Base-by-base conservation (phyloP, 306 rosid species). In the Crataegus laevigata region DNA sequence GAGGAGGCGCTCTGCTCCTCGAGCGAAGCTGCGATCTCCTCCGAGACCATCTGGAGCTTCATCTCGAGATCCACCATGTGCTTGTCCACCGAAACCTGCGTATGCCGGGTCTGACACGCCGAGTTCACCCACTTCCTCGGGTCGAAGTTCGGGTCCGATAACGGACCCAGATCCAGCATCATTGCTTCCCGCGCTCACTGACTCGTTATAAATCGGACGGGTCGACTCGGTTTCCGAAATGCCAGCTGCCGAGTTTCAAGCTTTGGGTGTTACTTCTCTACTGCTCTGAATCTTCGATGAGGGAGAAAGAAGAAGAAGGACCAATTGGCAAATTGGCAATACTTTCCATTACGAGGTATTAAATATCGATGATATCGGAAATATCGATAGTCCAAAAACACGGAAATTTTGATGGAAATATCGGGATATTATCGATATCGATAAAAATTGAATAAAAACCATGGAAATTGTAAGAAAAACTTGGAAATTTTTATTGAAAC, bases 121-220 rank as follows among this genome's bases (percentile, higher is more conserved):
- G 98, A 86, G 86, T 92, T 96, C 67, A 96, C 89, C 99, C 99
- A 96, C 68, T 89, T 92, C 94, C 89, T 96, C 17, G 96, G 88
- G 85, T 96, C 96, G 83, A 90, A 96, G 51, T 79, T 89, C 77
- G 89, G 96, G 36, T 78, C 80, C 14, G 98, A 92, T 84, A 96
- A 96, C 17, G 98, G 92, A 38, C 96, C 96, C 79, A 92, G 85
- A 91, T 96, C 99, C 61, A 96, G 88, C 97, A 92, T 96, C 89
- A 81, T 47, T 90, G 59, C 76, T 79, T 65, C 82, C 8, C 18
- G 6, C 5, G 60, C 30, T 36, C 21, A 11, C 63, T 42, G n/a
- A 72, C 10, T 66, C 69, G 26, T 13, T 63, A 13, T 50, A 58
- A 24, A 63, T 14, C 55, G 66, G 51, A 43, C 26, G 36, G 47